phyloP scores from a whole-genome alignment of 1,284 basidiomycete species.

The Pyrrhoderma noxium region DNA sequence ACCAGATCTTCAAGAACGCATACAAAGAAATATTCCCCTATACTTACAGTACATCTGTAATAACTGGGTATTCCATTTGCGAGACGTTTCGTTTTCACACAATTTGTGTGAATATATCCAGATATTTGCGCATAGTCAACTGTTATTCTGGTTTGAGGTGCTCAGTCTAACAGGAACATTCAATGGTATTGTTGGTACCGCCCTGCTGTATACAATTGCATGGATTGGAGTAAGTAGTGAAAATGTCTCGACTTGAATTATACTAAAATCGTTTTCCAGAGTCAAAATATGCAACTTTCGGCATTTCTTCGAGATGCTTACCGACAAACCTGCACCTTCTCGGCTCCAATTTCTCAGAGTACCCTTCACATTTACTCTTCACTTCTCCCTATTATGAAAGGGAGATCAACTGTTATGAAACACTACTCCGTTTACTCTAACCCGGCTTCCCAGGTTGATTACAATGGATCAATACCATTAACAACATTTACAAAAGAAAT shows the following conservation, averaged over 20 bases:
- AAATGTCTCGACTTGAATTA: neutral
- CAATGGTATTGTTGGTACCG: neutral
- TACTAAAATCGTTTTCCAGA: neutral
- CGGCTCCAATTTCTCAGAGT: neutral
- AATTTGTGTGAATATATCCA: too few relatives aligned
- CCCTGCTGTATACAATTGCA: too few relatives aligned
- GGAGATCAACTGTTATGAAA: neutral
- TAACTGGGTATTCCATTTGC: neutral
- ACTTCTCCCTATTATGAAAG: slow-evolving; percentile 13
- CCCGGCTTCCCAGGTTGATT: too few relatives aligned
- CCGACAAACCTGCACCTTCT: neutral
- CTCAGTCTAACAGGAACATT: neutral
- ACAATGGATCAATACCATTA: too few relatives aligned
- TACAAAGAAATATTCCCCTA: neutral
- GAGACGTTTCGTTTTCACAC: too few relatives aligned
- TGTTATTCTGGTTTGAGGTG: slow-evolving; percentile 3
- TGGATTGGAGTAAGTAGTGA: neutral
- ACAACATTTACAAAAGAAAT: neutral
- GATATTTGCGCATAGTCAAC: neutral
- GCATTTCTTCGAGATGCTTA: too few relatives aligned
- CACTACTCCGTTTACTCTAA: neutral
- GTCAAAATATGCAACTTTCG: too few relatives aligned
- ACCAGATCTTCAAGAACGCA: neutral
- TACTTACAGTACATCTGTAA: neutral
- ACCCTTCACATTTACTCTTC: neutral